Evolutionary conservation across 2,329 filamentous ascomycete genomes (phyloP), one percentile per base, ranked within the genome.

Genomic region (Iodosphaeria phyllophila): DNA sequence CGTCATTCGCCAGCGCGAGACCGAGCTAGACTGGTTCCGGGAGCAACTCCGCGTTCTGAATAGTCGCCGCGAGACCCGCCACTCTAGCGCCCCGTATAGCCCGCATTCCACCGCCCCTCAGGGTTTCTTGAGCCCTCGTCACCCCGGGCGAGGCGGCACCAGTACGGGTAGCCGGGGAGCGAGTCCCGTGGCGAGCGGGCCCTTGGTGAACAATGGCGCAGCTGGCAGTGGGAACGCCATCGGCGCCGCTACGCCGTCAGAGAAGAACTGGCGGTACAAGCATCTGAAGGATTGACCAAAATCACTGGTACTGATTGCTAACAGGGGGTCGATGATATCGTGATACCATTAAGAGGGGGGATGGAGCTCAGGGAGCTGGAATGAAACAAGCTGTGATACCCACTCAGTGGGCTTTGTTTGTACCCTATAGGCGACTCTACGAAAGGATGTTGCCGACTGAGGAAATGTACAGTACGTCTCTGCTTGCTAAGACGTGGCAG

Each of bases 1-100:
- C 6, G 46, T 54, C 24, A 35, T 61, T 6, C 47, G 43, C n/a
- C 60, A 69, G 22, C 52, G 55, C n/a, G 60, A 70, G 26, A 39
- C 46, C 13, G 60, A 67, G 34, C 46, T 71, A 14, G 50, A 52
- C 11, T 50, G 49, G 9, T 33, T 50, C 13, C 53, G 47, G 28
- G 58, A 66, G 10, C 64, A 70, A 39, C 38, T 67, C 14, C 49
- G 50, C 6, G 30, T 44, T 20, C 39, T 58, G 20, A 62, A 52
- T 30, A 54, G 52, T 11, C 55, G 65, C 5, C 51, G 64, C 22
- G 63, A 67, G 41, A 70, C 65, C 4, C 48, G 65, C 18, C 56
- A 61, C 36, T 52, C 47, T 26, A 69, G 64, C 34, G 62, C 66
- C 13, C 64, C 64, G 24, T 58, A 60, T 13, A 69, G 64, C 37